phyloP scores from a whole-genome alignment of 495 filamentous ascomycete species.

The Geopyxis carbonaria region DNA sequence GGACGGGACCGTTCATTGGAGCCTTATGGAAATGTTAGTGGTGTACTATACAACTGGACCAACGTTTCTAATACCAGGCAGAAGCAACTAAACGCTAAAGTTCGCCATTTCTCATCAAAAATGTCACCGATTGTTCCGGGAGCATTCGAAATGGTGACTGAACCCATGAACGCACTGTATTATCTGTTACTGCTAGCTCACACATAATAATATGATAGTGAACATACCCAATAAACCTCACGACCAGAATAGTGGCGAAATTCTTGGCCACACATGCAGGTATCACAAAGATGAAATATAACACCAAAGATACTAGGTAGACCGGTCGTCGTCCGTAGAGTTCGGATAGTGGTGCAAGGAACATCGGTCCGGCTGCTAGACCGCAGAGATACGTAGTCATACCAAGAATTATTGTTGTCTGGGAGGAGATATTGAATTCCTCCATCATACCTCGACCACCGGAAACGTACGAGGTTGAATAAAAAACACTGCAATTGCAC shows the following conservation, averaged over 20 bases:
- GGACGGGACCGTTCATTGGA: slow-evolving; percentile 58
- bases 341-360: slow-evolving; percentile 62
- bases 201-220: not conserved
- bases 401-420: slow-evolving; percentile 50
- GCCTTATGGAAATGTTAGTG: no score
- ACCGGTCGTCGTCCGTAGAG: slow-evolving; percentile 62
- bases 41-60: no score
- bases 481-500: slow-evolving; percentile 52
- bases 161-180: slow-evolving; percentile 51
- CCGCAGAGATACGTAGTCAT: slow-evolving; percentile 66
- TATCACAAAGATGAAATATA: slow-evolving; percentile 51
- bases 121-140: slow-evolving; percentile 76
- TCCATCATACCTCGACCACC: slow-evolving; percentile 47
- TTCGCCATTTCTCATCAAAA: slow-evolving; percentile 48
- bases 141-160: slow-evolving; percentile 62
- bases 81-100: slow-evolving; percentile 58
- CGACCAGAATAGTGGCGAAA: slow-evolving; percentile 44
- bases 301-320: slow-evolving; percentile 43
- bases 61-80: no score
- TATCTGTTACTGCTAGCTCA: slow-evolving; percentile 9
- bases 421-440: slow-evolving; percentile 41
- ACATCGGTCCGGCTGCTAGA: slow-evolving; percentile 51
- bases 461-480: slow-evolving; percentile 67
- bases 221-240: slow-evolving; percentile 52
- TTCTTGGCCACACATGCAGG: slow-evolving; percentile 54